Evolutionary conservation across 768 basidiomycete genomes (phyloP).

Genomic region (Russula virescens): DNA sequence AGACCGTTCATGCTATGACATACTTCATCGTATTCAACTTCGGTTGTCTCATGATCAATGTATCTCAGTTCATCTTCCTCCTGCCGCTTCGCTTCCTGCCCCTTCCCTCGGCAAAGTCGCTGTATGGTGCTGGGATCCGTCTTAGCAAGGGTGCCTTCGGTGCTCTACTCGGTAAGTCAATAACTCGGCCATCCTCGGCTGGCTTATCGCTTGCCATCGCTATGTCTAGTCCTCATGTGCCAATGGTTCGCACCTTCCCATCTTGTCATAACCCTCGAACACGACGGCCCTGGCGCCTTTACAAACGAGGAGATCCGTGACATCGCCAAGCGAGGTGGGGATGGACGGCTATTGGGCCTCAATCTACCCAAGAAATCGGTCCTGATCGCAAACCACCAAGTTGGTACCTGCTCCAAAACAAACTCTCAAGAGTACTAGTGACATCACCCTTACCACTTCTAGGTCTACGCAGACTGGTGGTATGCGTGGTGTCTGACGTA

Average conservation of each 20-base stretch:
- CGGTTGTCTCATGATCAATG: conserved; percentile 65
- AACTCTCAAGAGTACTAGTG: neutral
- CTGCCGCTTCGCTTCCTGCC: conserved; percentile 63
- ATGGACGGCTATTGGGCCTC: conserved; percentile 54
- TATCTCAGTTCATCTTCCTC: conserved; percentile 64
- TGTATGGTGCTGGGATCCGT: conserved; percentile 67
- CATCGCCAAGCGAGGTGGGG: conserved; percentile 49
- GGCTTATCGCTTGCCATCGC: neutral
- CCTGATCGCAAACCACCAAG: conserved; percentile 91
- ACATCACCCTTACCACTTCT: conserved; percentile 1
- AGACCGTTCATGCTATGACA: conserved; percentile 43
- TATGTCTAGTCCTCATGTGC: conserved; percentile 59
- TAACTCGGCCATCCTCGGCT: neutral
- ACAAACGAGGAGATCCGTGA: conserved; percentile 51
- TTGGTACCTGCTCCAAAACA: conserved; percentile 27
- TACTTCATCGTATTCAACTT: conserved; percentile 55
- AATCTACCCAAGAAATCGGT: conserved; percentile 76
- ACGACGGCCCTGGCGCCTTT: conserved; percentile 58
- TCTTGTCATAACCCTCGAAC: conserved; percentile 68
- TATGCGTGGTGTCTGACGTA: conserved; percentile 84
- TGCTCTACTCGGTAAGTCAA: conserved; percentile 56
- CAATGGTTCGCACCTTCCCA: conserved; percentile 79
- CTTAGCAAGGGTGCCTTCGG: conserved; percentile 84
- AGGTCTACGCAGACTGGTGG: conserved; percentile 80
- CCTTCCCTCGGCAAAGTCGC: conserved; percentile 44